These are phyloP conservation scores for Biscutella auriculata DNA, from an alignment of 441 rosid species.

Conservation along the genomic window DNA sequence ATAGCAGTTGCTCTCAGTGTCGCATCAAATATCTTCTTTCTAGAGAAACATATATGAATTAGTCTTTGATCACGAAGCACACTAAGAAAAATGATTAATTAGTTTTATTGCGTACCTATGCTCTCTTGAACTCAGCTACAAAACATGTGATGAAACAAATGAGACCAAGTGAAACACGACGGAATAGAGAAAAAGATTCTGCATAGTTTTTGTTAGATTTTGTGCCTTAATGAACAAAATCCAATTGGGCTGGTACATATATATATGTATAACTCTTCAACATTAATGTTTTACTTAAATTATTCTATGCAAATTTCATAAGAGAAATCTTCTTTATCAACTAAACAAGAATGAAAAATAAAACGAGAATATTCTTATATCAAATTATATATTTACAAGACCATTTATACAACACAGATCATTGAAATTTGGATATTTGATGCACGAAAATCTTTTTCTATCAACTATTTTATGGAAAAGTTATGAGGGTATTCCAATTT, in stretches of 20 bases:
- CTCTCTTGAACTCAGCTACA: slow-evolving; percentile 45
- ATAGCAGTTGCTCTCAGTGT: slow-evolving; percentile 47
- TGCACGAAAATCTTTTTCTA: no score
- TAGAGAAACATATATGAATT: slow-evolving; percentile 11
- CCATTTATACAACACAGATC: no score
- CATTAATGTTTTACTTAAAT: not conserved
- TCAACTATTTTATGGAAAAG: no score
- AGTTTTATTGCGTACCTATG: slow-evolving; percentile 34
- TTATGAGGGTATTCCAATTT: not conserved
- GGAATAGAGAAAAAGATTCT: slow-evolving; percentile 11
- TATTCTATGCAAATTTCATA: no score
- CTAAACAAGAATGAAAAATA: not conserved
- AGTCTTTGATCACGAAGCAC: not conserved
- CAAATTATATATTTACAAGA: no score
- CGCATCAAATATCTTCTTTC: slow-evolving; percentile 51
- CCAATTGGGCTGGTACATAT: not conserved
- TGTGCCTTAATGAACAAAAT: not conserved
- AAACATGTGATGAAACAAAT: slow-evolving; percentile 44
- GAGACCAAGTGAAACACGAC: slow-evolving; percentile 36
- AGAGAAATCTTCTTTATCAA: slow-evolving; percentile 6
- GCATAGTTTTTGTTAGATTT: slow-evolving; percentile 14
- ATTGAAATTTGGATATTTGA: no score
- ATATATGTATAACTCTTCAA: not conserved
- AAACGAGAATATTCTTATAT: not conserved
- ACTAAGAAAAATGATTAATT: not conserved